Conservation (phyloP, 179 eudicot genomes). For the Sideroxylon spinosum region DNA sequence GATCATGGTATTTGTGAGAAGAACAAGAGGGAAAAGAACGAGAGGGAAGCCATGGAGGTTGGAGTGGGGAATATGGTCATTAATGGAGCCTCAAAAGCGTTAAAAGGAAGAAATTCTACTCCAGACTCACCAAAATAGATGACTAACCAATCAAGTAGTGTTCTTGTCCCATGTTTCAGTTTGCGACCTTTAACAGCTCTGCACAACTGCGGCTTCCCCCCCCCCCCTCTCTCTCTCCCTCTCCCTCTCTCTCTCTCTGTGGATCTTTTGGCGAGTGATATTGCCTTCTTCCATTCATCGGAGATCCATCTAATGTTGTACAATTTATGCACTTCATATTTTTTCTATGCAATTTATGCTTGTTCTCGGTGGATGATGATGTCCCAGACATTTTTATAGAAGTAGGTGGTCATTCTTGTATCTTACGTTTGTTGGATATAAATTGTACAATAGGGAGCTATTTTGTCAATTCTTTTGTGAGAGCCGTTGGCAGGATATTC, state of each 20-base stretch:
- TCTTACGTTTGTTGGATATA: not conserved
- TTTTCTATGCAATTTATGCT: not conserved
- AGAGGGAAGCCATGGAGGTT: constrained; percentile 77
- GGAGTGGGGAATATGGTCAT: constrained; percentile 80
- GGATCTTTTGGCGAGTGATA: not conserved
- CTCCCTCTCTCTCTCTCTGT: no score
- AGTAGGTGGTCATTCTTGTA: not conserved
- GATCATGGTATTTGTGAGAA: constrained; percentile 23
- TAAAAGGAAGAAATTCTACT: constrained; percentile 24
- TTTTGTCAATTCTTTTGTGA: not conserved
- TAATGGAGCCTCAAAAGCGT: constrained; percentile 32
- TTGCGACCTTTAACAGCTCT: not conserved
- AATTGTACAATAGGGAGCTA: not conserved
- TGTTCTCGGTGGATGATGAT: not conserved
- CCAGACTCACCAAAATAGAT: constrained; percentile 15
- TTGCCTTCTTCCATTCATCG: not conserved
- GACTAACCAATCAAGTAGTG: not conserved
- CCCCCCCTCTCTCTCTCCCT: no score
- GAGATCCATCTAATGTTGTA: not conserved
- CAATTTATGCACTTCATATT: not conserved
- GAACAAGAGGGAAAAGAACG: constrained; percentile 57
- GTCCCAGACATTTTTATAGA: not conserved
- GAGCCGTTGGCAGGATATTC: not conserved
- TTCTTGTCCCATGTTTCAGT: constrained; percentile 3
- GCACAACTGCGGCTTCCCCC: not conserved